Evolutionary conservation across 2,329 filamentous ascomycete species (phyloP).

Genomic region (Neofusicoccum laricinum): DNA sequence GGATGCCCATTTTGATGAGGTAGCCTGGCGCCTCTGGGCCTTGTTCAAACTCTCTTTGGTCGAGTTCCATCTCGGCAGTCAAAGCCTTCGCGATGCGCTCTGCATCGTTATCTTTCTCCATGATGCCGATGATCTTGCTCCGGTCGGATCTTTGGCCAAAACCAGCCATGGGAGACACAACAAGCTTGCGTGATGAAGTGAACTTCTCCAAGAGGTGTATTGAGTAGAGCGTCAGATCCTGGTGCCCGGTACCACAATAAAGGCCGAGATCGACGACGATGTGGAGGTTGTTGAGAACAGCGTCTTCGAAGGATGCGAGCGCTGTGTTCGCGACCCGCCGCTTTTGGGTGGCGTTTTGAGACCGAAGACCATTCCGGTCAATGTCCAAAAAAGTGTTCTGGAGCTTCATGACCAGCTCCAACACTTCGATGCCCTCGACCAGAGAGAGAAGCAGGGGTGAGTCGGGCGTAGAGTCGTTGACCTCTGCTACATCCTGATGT

Average conservation of each 20-base stretch:
- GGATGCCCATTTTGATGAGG: constrained; percentile 75
- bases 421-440: constrained; percentile 75
- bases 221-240: constrained; percentile 75
- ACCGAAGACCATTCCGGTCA: constrained; percentile 27
- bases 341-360: constrained; percentile 57
- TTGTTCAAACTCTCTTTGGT: constrained; percentile 69
- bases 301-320: constrained; percentile 89
- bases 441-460: constrained; percentile 80
- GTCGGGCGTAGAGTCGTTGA: constrained; percentile 69
- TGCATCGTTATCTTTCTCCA: constrained; percentile 77
- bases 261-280: constrained; percentile 79
- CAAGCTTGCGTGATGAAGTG: constrained; percentile 77
- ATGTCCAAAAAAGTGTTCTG: constrained; percentile 91
- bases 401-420: constrained; percentile 77
- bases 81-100: constrained; percentile 76
- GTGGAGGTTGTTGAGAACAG: constrained; percentile 74
- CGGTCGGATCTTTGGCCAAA: constrained; percentile 62
- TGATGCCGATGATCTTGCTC: constrained; percentile 82
- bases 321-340: constrained; percentile 68
- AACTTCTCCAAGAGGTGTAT: constrained; percentile 82
- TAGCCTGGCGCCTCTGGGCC: constrained; percentile 70
- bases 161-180: constrained; percentile 64
- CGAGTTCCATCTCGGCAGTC: constrained; percentile 62
- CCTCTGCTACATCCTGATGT: constrained; percentile 70
- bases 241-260: constrained; percentile 82